Base-by-base conservation (phyloP, 345 rosid genomes). In the Iberis pinnata region DNA sequence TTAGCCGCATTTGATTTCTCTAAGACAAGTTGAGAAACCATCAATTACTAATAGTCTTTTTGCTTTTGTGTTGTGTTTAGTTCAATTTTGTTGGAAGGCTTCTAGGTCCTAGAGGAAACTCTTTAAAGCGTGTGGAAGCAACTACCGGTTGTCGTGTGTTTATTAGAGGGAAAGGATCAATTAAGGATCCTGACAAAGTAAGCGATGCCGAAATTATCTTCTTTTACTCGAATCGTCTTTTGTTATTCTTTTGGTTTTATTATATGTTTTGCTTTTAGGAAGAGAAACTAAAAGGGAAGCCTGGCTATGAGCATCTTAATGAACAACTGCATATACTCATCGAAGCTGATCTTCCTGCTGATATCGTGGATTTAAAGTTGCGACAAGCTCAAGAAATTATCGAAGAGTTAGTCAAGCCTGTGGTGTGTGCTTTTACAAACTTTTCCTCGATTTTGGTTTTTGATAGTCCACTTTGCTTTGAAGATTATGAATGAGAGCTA, bases 1-100 rank as follows among this genome's bases (percentile, higher is more conserved):
- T 62, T 41, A 0, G 2, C 7, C 9, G 5, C 42, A 31, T 49
- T 32, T 18, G 29, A 50, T 68, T 37, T 50, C 48, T 49, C 2
- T 63, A 47, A 47, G 27, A 38, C 59, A 27, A 19, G 10, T 3
- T 29, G 33, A 29, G 8, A 9, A 29, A 7, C 5, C 2, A 4
- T 29, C 33, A 29, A 2, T 6, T 7, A 6, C 33, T 29, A 9
- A 29, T 29, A 29, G 33, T 29, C 10, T 29, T 10, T 31, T 32
- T 32, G 12, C n/a, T 32, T 32, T 11, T 32, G 37, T n/a, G 12
- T 32, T 32, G n/a, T 32, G n/a, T 49, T 43, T 68, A 88, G 99
- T 92, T 92, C 74, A 92, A 88, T 76, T 92, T 92, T 81, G 99
- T 92, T 31, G 99, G 99, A 31, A 74, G 97, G 37, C 95, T 92